These are phyloP conservation scores for Coemansia sp. DNA, from an alignment of 192 early-diverging fungal species.

Conservation along the genomic window DNA sequence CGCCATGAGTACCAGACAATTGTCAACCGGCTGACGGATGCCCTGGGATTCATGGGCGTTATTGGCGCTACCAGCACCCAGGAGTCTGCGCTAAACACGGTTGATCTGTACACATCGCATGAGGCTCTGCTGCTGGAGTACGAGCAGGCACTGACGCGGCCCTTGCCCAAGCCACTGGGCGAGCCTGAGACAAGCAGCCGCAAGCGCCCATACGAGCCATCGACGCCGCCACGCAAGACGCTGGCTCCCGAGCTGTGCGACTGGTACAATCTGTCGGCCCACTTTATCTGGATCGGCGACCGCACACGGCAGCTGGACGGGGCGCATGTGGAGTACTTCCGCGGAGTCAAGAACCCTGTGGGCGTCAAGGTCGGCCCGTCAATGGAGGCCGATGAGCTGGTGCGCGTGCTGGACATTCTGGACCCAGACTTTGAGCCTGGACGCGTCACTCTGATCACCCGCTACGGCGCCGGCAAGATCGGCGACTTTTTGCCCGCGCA, in stretches of 20 bases:
- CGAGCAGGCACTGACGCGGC: slow-evolving; percentile 81
- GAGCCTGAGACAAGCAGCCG: slow-evolving; percentile 4
- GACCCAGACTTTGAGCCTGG: slow-evolving; percentile 84
- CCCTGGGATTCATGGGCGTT: slow-evolving; percentile 91
- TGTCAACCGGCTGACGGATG: slow-evolving; percentile 79
- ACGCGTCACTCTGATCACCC: slow-evolving; percentile 92
- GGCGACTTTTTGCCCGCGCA: slow-evolving; percentile 79
- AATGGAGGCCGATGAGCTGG: slow-evolving; percentile 84
- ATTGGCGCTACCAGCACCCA: slow-evolving; percentile 78
- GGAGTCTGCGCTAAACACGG: slow-evolving; percentile 62
- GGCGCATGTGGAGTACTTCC: slow-evolving; percentile 95
- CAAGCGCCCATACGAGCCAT: slow-evolving; percentile 36
- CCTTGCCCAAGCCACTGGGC: slow-evolving; percentile 45
- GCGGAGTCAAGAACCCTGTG: slow-evolving; percentile 95
- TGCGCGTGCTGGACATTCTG: slow-evolving; percentile 78
- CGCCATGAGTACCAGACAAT: slow-evolving; percentile 87
- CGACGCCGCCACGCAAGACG: slow-evolving; percentile 37
- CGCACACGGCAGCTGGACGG: slow-evolving; percentile 93
- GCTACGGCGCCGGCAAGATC: slow-evolving; percentile 89
- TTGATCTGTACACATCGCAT: slow-evolving; percentile 93
- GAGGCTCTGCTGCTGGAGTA: slow-evolving; percentile 95
- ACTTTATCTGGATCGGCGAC: slow-evolving; percentile 99
- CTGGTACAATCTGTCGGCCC: slow-evolving; percentile 91
- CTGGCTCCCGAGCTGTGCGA: slow-evolving; percentile 51
- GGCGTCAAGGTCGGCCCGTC: slow-evolving; percentile 95